phyloP scores from a whole-genome alignment of 495 filamentous ascomycete species.

The Tuber magnatum region DNA sequence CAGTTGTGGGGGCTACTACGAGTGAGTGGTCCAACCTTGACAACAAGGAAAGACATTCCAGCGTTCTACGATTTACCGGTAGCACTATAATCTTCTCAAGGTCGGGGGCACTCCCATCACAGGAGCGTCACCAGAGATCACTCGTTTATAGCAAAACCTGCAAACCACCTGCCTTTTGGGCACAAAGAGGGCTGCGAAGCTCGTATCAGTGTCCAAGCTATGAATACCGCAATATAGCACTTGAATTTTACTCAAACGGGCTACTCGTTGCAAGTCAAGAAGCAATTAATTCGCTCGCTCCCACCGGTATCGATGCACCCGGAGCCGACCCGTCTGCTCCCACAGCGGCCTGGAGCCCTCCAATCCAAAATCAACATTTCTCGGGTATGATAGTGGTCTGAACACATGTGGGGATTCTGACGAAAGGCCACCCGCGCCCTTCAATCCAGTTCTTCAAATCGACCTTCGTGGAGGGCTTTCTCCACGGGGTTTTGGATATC shows the following conservation, averaged over 20 bases:
- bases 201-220: neutral
- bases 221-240: neutral
- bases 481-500: constrained; percentile 78
- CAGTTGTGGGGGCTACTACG: neutral
- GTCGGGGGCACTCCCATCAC: neutral
- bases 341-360: neutral
- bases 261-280: neutral
- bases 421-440: neutral
- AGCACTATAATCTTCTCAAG: neutral
- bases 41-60: neutral
- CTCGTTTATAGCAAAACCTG: neutral
- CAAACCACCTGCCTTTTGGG: neutral
- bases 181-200: neutral
- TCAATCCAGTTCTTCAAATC: constrained; percentile 62
- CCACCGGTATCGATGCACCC: neutral
- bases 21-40: neutral
- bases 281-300: neutral
- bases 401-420: neutral
- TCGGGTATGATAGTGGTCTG: neutral
- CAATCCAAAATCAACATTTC: neutral
- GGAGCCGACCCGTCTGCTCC: neutral
- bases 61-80: neutral
- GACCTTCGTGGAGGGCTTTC: constrained; percentile 65
- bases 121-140: neutral
- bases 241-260: neutral